Conservation (phyloP, 805 yeast genomes). For the Candida sakaeoensis region DNA sequence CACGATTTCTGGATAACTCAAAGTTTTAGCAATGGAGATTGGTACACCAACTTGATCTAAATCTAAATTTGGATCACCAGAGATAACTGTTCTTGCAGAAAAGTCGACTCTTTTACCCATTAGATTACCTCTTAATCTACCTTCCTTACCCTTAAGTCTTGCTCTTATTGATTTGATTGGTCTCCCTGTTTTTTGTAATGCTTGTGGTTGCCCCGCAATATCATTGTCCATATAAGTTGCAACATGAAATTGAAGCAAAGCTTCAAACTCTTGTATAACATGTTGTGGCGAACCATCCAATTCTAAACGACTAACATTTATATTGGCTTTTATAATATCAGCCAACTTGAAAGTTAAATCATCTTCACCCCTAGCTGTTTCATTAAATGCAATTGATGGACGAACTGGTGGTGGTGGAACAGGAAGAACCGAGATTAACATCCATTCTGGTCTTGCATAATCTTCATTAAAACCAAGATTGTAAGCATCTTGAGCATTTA, state of each 20-base stretch:
- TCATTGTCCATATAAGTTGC: constrained; percentile 99
- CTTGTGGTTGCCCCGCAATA: constrained; percentile 99
- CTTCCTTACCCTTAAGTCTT: constrained; percentile 99
- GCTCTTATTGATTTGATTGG: constrained; percentile 98
- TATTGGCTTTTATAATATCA: constrained; percentile 93
- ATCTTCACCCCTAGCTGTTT: constrained; percentile 98
- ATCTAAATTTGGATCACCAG: constrained; percentile 98
- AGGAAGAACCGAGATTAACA: constrained; percentile 93
- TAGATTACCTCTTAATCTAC: constrained; percentile 95
- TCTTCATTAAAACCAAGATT: constrained; percentile 90
- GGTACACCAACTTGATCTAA: constrained; percentile 99
- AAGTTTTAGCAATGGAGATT: constrained; percentile 88
- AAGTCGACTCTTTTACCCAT: constrained; percentile 99
- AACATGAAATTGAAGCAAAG: constrained; percentile 92
- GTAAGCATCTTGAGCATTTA: constrained; percentile 75
- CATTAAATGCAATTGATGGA: constrained; percentile 97
- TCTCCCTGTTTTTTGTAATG: constrained; percentile 96
- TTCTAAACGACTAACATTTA: constrained; percentile 94
- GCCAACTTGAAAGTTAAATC: constrained; percentile 97
- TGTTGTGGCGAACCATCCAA: constrained; percentile 99
- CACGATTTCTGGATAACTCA: constrained; percentile 95
- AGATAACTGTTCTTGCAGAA: constrained; percentile 97
- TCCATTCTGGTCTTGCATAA: constrained; percentile 98
- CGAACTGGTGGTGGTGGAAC: constrained; percentile 99
- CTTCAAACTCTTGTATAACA: constrained; percentile 93